These are phyloP conservation scores for Raddia guianensis DNA, from an alignment of 176 grass and related monocot genomes.

Conservation along the genomic window DNA sequence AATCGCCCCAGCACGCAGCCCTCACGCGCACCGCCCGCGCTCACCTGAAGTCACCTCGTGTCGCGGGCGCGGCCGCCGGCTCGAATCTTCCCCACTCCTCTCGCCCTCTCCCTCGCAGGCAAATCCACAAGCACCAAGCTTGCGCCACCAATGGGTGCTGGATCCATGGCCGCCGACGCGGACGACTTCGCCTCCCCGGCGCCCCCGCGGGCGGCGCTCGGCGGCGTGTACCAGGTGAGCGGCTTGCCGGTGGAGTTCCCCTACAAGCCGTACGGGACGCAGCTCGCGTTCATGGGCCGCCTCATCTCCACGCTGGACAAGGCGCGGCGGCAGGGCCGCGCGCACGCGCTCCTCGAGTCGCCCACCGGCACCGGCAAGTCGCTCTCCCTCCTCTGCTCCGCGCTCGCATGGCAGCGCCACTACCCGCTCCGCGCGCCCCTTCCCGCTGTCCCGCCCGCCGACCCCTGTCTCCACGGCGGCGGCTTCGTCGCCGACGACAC, in stretches of 20 bases:
- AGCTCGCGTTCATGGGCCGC: slow-evolving; percentile 97
- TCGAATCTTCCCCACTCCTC: background rate
- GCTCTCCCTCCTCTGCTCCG: slow-evolving; percentile 94
- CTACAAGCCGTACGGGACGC: slow-evolving; percentile 85
- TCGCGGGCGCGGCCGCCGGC: too few species aligned
- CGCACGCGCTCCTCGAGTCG: slow-evolving; percentile 92
- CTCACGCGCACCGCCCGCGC: background rate
- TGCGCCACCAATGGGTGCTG: slow-evolving; percentile 16
- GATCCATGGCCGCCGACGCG: slow-evolving; percentile 18
- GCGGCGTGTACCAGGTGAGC: slow-evolving; percentile 74
- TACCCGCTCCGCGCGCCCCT: slow-evolving; percentile 51
- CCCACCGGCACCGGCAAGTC: slow-evolving; percentile 94
- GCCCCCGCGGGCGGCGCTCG: slow-evolving; percentile 3
- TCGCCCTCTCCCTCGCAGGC: slow-evolving; percentile 12
- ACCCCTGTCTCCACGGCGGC: slow-evolving; percentile 74
- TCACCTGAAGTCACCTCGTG: background rate
- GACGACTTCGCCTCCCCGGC: slow-evolving; percentile 41
- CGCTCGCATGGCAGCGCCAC: slow-evolving; percentile 84
- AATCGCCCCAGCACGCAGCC: background rate
- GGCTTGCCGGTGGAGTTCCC: slow-evolving; percentile 92
- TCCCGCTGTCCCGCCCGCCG: slow-evolving; percentile 41
- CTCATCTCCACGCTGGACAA: slow-evolving; percentile 82
- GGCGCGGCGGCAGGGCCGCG: slow-evolving; percentile 73
- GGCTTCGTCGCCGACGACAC: slow-evolving; percentile 74
- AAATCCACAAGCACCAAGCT: background rate